These are phyloP conservation scores for Aspergillus fumigatiaffinis DNA, from an alignment of 2,329 filamentous ascomycete genomes.

Conservation along the genomic window DNA sequence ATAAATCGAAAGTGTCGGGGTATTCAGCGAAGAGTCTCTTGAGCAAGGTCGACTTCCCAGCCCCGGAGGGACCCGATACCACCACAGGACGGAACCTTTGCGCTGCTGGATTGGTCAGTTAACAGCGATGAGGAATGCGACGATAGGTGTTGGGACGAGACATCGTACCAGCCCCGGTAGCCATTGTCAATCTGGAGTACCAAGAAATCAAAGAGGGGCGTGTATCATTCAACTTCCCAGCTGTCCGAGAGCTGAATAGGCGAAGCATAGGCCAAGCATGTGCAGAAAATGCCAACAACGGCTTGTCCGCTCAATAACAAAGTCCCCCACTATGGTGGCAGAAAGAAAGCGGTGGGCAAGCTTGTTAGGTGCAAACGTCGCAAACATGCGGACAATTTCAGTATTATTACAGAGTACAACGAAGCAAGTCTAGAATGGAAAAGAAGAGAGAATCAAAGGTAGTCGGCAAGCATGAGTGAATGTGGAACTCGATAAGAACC, in stretches of 20 bases:
- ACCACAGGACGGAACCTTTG: slow-evolving; percentile 38
- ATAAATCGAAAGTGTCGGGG: slow-evolving; percentile 43
- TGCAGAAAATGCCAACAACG: slow-evolving; percentile 3
- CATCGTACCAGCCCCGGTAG: slow-evolving; percentile 21
- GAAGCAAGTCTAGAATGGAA: background rate
- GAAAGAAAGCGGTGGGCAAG: slow-evolving; percentile 15
- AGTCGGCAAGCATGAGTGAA: slow-evolving; percentile 6
- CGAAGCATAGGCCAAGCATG: slow-evolving; percentile 18
- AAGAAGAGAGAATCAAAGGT: background rate
- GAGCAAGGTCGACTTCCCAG: slow-evolving; percentile 42
- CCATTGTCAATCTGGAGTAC: slow-evolving; percentile 18
- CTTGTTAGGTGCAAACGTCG: background rate
- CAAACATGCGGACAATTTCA: background rate
- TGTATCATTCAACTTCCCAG: slow-evolving; percentile 2
- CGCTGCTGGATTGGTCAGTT: slow-evolving; percentile 12
- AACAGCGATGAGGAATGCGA: background rate
- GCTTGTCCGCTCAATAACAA: background rate
- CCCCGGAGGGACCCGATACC: slow-evolving; percentile 39
- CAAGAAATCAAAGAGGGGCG: background rate
- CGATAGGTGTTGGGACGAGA: background rate
- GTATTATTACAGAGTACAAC: background rate
- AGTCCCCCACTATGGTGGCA: slow-evolving; percentile 8
- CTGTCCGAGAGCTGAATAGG: slow-evolving; percentile 6
- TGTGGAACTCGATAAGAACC: slow-evolving; percentile 6
- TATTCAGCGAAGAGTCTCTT: slow-evolving; percentile 40